phyloP scores from a whole-genome alignment of 306 rosid species.

The Coriaria nepalensis region DNA sequence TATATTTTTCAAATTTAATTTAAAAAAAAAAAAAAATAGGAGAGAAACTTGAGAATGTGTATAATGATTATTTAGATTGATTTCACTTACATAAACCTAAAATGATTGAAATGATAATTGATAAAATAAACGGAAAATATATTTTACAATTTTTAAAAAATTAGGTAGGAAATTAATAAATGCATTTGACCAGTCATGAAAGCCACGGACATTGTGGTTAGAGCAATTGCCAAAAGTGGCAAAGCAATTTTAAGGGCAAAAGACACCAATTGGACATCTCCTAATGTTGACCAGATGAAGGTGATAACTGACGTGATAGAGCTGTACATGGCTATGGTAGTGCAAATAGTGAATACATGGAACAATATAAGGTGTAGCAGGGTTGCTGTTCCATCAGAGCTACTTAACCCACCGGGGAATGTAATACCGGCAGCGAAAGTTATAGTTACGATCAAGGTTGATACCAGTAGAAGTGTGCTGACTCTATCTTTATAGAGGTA shows the following conservation, averaged over 20 bases:
- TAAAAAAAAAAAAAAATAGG: too few species aligned
- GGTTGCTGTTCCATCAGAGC: not conserved
- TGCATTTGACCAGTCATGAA: slow-evolving; percentile 22
- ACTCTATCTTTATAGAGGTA: not conserved
- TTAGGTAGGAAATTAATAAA: too few species aligned
- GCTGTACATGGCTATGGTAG: slow-evolving; percentile 7
- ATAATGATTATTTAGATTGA: too few species aligned
- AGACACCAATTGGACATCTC: too few species aligned
- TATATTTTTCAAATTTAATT: too few species aligned
- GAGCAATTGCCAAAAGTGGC: slow-evolving; percentile 20
- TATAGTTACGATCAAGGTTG: not conserved
- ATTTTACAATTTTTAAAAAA: too few species aligned
- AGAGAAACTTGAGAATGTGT: too few species aligned
- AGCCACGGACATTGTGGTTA: slow-evolving; percentile 14
- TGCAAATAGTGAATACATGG: not conserved
- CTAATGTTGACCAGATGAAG: slow-evolving; percentile 3
- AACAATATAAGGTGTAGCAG: slow-evolving; percentile 1
- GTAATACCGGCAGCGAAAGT: slow-evolving; percentile 10
- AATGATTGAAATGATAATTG: too few species aligned
- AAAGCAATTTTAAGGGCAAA: not conserved
- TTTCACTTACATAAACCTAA: too few species aligned
- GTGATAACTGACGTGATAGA: not conserved
- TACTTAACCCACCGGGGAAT: slow-evolving; percentile 3
- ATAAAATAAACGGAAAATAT: too few species aligned
- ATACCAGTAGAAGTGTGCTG: not conserved